These are phyloP conservation scores for Cyanidiococcus yangmingshanensis DNA, from an alignment of 23 red algal species.

Conservation along the genomic window DNA sequence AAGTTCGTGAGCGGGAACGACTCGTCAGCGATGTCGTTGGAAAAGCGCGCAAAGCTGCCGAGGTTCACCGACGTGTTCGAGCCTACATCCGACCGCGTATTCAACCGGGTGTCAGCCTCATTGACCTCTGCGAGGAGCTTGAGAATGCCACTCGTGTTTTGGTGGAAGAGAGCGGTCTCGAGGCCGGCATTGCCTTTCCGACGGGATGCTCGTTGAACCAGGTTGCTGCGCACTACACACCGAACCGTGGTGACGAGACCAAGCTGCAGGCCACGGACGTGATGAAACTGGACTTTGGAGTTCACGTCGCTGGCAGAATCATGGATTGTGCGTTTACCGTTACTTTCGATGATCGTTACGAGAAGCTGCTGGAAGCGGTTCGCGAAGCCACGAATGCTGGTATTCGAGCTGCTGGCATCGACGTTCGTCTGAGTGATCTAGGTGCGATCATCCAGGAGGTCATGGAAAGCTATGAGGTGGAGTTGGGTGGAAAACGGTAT, in stretches of 20 bases:
- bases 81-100: conserved; percentile 78
- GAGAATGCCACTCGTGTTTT: conserved; percentile 72
- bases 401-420: conserved; percentile 76
- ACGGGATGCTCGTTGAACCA: conserved; percentile 99
- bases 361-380: conserved; percentile 75
- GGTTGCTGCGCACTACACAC: conserved; percentile 95
- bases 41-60: conserved; percentile 42
- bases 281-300: conserved; percentile 98
- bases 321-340: conserved; percentile 97
- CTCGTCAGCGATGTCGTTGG: conserved; percentile 22
- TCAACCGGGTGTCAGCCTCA: conserved; percentile 73
- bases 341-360: conserved; percentile 77
- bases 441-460: conserved; percentile 96
- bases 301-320: conserved; percentile 88
- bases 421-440: conserved; percentile 87
- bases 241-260: conserved; percentile 91
- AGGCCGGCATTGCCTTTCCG: conserved; percentile 90
- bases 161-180: conserved; percentile 56
- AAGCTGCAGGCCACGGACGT: conserved; percentile 83
- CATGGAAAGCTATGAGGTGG: conserved; percentile 93
- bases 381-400: conserved; percentile 82
- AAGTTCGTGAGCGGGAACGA: conserved; percentile 78
- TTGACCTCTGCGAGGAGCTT: conserved; percentile 97
- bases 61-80: conserved; percentile 77
- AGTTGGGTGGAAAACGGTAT: conserved; percentile 81